A percentile compares a stretch with the other conserved stretches of the same genome.
These are phyloP conservation scores for Monosporascus ibericus DNA, from an alignment of 2,329 filamentous ascomycete genomes.

Conservation along the genomic window DNA sequence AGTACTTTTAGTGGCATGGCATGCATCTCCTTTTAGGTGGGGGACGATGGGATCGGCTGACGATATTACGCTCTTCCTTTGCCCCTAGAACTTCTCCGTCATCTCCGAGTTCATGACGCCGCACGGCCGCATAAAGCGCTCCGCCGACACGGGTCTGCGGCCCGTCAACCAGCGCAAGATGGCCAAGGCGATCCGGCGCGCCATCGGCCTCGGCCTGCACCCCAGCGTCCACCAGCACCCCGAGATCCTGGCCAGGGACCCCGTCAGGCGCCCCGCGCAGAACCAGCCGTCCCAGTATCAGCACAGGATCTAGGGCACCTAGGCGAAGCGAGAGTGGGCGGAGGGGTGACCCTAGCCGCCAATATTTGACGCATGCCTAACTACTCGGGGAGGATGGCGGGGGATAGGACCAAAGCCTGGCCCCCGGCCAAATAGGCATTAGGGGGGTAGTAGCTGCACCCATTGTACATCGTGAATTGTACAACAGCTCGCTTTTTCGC, in stretches of 20 bases:
- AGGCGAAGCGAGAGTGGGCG: neutral
- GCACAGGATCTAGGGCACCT: conserved; percentile 3
- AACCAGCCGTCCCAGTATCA: conserved; percentile 9
- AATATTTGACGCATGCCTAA: no score
- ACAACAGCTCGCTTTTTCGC: conserved; percentile 16
- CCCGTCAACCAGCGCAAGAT: conserved; percentile 89
- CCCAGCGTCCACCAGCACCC: conserved; percentile 88
- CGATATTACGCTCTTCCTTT: neutral
- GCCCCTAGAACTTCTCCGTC: conserved; percentile 78
- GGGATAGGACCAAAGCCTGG: no score
- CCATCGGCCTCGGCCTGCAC: conserved; percentile 85
- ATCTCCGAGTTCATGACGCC: conserved; percentile 83
- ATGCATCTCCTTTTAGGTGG: neutral
- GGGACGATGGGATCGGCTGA: no score
- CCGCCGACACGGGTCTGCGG: conserved; percentile 69
- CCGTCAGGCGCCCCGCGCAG: conserved; percentile 10
- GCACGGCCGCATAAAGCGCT: conserved; percentile 78
- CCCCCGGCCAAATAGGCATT: no score
- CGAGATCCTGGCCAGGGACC: conserved; percentile 55
- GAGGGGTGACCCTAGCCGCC: no score
- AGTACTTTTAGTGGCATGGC: conserved; percentile 19
- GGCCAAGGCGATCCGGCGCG: conserved; percentile 84
- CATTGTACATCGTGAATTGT: conserved; percentile 6
- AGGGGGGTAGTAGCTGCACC: no score
- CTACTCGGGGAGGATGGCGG: no score